Conservation (phyloP, 208 protist genomes). For the Leishmania guyanensis region DNA sequence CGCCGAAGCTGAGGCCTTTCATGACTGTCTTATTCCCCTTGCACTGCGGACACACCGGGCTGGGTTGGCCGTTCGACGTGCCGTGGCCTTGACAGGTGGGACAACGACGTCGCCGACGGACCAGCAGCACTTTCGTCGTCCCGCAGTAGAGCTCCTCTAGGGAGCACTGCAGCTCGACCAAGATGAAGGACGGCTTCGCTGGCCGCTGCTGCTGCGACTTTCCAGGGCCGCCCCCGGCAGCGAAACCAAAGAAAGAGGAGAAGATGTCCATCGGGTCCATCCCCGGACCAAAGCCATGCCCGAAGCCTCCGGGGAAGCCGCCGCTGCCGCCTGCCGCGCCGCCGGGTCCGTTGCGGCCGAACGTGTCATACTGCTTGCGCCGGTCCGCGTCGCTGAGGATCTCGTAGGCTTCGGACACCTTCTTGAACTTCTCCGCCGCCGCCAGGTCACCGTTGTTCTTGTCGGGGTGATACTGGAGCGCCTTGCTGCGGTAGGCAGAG, state of each 20-base stretch:
- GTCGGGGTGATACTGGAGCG: slow-evolving; percentile 91
- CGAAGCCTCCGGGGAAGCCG: slow-evolving; percentile 5
- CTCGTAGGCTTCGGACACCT: slow-evolving; percentile 95
- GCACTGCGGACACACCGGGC: slow-evolving; percentile 82
- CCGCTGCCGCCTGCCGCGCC: slow-evolving; percentile 43
- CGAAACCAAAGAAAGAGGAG: slow-evolving; percentile 78
- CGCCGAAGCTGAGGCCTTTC: slow-evolving; percentile 90
- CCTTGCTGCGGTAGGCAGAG: slow-evolving; percentile 85
- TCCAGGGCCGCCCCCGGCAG: slow-evolving; percentile 49
- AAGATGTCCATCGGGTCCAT: slow-evolving; percentile 88
- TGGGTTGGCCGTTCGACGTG: slow-evolving; percentile 36
- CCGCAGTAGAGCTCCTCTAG: slow-evolving; percentile 98
- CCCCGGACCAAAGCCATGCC: slow-evolving; percentile 71
- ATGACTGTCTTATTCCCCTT: slow-evolving; percentile 80
- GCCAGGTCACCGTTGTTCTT: slow-evolving; percentile 81
- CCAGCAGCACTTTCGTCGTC: slow-evolving; percentile 90
- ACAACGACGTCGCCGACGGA: slow-evolving; percentile 80
- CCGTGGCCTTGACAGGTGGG: slow-evolving; percentile 63
- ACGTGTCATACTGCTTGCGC: slow-evolving; percentile 93
- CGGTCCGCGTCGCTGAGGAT: slow-evolving; percentile 92
- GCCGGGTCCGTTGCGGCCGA: slow-evolving; percentile 88
- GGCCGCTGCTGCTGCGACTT: slow-evolving; percentile 56
- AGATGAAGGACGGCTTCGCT: slow-evolving; percentile 89
- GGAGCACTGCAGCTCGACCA: slow-evolving; percentile 87
- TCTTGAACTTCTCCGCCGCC: slow-evolving; percentile 76